These are phyloP conservation scores for Auricularia cornea DNA, from an alignment of 768 basidiomycete genomes.

Conservation along the genomic window DNA sequence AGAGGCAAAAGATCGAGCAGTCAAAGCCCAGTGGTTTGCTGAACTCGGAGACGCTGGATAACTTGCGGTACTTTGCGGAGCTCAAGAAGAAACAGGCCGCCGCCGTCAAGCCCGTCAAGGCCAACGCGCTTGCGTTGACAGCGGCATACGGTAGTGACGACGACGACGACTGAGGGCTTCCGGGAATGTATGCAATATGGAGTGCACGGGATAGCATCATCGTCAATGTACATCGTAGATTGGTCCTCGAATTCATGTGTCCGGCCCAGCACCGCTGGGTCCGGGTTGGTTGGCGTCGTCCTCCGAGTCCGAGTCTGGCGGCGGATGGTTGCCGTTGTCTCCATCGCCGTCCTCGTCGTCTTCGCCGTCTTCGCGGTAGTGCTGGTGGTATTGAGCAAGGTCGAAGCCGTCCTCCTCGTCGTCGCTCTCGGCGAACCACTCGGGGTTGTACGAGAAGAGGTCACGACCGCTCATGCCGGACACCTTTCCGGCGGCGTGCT, in stretches of 20 bases:
- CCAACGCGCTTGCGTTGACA: background rate
- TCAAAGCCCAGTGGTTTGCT: constrained; percentile 50
- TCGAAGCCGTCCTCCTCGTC: constrained; percentile 28
- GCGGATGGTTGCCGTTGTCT: background rate
- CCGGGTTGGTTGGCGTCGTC: background rate
- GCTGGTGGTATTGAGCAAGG: background rate
- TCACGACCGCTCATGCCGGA: constrained; percentile 94
- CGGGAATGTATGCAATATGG: background rate
- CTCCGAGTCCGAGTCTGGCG: background rate
- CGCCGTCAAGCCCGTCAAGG: constrained; percentile 8
- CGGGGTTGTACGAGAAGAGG: constrained; percentile 94
- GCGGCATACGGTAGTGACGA: background rate
- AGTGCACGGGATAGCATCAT: background rate
- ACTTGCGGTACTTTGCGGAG: constrained; percentile 85
- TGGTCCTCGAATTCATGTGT: background rate
- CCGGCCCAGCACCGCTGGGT: background rate
- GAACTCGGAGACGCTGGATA: constrained; percentile 77
- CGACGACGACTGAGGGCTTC: background rate
- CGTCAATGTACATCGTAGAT: background rate
- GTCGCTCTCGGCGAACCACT: constrained; percentile 81
- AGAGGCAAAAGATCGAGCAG: constrained; percentile 26
- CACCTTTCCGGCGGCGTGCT: constrained; percentile 80
- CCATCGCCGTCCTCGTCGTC: background rate
- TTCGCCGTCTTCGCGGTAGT: background rate
- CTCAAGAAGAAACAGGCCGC: constrained; percentile 62